A percentile compares a stretch with the other conserved stretches of the same genome.
These are phyloP conservation scores for Punctularia strigosozonata DNA, from an alignment of 768 basidiomycete genomes.

Conservation along the genomic window DNA sequence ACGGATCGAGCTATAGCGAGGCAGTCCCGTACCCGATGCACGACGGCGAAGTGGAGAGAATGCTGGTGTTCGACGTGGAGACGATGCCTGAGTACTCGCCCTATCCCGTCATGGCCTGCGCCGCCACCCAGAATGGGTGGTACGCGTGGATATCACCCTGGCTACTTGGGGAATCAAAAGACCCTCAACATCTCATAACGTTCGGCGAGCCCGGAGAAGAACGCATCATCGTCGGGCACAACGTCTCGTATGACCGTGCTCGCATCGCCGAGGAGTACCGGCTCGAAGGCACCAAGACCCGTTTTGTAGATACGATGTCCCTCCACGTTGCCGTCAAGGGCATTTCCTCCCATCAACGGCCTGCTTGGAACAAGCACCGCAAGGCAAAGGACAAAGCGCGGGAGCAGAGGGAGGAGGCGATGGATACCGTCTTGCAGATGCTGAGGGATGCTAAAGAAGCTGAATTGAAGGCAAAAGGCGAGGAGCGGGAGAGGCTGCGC, in stretches of 20 bases:
- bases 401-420: slow-evolving; percentile 49
- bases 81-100: slow-evolving; percentile 76
- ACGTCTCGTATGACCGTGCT: slow-evolving; percentile 87
- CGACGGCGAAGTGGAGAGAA: slow-evolving; percentile 49
- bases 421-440: slow-evolving; percentile 46
- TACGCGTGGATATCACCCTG: slow-evolving; percentile 96
- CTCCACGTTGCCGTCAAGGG: slow-evolving; percentile 90
- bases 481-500: slow-evolving; percentile 25
- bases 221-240: slow-evolving; percentile 82
- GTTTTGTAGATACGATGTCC: slow-evolving; percentile 92
- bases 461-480: slow-evolving; percentile 28
- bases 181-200: slow-evolving; percentile 59
- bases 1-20: slow-evolving; percentile 72
- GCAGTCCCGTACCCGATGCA: slow-evolving; percentile 58
- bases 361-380: slow-evolving; percentile 81
- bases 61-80: slow-evolving; percentile 91
- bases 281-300: slow-evolving; percentile 49
- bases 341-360: slow-evolving; percentile 89
- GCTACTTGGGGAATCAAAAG: slow-evolving; percentile 55
- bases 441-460: slow-evolving; percentile 28
- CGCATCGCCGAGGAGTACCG: slow-evolving; percentile 77
- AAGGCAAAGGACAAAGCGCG: slow-evolving; percentile 51
- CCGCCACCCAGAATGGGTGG: slow-evolving; percentile 77
- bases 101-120: slow-evolving; percentile 82
- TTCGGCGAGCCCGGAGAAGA: slow-evolving; percentile 42